Evolutionary conservation across 768 basidiomycete genomes (phyloP), one percentile per base, ranked within the genome.

Genomic region (Suillus paluster): DNA sequence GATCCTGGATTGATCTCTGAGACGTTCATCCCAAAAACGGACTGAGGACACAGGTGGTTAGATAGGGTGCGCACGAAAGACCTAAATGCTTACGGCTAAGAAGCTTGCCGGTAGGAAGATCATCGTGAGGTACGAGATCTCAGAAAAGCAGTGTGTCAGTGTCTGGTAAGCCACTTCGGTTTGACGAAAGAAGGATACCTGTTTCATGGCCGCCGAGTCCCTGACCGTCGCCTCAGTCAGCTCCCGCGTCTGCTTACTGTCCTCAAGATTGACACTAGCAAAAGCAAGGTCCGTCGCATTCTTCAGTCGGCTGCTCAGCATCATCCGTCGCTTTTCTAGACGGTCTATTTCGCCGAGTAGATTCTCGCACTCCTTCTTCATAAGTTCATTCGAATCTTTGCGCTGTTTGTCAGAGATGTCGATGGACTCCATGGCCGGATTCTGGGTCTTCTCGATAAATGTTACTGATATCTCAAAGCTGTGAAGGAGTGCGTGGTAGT

Each of bases 81-180:
- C 4, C 8, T 19, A 4, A 4, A 8, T 23, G 5, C 73, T 63
- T 23, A 78, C 77, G 0, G 76, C 66, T 39, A 73, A 41, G 52
- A 88, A 83, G 15, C 80, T 80, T 2, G 84, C 81, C 0, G 87
- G 87, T 10, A 88, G 73, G 69, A 87, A 88, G 19, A 86, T 68
- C 84, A 87, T 87, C 0, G 86, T 84, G 2, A 88, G 71, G 62
- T 86, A 86, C 0, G 84, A 69, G 17, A 74, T 73, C 73, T 74
- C 30, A 30, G 27, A 21, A 27, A n/a, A 5, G 21, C 36, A 21
- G 10, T 4, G 27, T 1, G n/a, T 60, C 30, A 34, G n/a, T 15
- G 3, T 34, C 7, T 19, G 27, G 6, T 25, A 15, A 2, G 21
- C 1, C 70, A 23, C 78, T 77, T 58, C 78, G 79, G 60, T 6